phyloP scores from a whole-genome alignment of 352 stramenopile genomes.

The Phytophthora pluvialis region DNA sequence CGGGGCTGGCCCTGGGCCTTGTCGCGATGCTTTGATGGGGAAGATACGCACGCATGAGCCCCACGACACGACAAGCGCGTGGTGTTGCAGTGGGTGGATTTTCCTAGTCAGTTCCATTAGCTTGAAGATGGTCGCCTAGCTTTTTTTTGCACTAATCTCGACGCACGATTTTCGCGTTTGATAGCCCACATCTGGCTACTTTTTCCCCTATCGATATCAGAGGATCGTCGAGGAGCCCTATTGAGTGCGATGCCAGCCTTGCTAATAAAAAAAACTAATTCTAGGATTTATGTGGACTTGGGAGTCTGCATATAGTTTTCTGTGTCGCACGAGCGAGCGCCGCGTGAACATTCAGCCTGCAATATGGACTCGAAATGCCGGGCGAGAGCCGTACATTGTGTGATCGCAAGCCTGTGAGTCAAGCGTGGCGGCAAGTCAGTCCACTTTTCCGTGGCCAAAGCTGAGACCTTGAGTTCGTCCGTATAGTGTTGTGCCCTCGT shows the following conservation, averaged over 20 bases:
- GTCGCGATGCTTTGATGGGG: conserved; percentile 29
- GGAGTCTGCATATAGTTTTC: neutral
- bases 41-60: conserved; percentile 31
- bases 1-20: conserved; percentile 18
- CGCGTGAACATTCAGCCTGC: conserved; percentile 4
- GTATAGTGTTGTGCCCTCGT: conserved; percentile 17
- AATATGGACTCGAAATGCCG: neutral
- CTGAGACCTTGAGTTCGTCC: conserved; percentile 17
- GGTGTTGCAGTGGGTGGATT: conserved; percentile 34
- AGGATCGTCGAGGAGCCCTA: conserved; percentile 8
- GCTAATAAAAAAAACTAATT: neutral
- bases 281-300: too few relatives aligned
- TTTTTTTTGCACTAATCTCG: conserved; percentile 26
- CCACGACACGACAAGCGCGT: conserved; percentile 31
- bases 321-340: neutral
- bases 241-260: neutral
- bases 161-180: conserved; percentile 34
- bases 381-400: neutral
- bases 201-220: conserved; percentile 28
- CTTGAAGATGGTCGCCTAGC: conserved; percentile 13
- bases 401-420: neutral
- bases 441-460: too few relatives aligned
- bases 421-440: neutral
- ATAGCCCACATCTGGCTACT: conserved; percentile 29
- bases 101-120: conserved; percentile 29